Percentiles rank a stretch among this genome's conserved stretches.
Conservation (phyloP, 1,139 yeast genomes). For the Waltiozyma sp. region DNA sequence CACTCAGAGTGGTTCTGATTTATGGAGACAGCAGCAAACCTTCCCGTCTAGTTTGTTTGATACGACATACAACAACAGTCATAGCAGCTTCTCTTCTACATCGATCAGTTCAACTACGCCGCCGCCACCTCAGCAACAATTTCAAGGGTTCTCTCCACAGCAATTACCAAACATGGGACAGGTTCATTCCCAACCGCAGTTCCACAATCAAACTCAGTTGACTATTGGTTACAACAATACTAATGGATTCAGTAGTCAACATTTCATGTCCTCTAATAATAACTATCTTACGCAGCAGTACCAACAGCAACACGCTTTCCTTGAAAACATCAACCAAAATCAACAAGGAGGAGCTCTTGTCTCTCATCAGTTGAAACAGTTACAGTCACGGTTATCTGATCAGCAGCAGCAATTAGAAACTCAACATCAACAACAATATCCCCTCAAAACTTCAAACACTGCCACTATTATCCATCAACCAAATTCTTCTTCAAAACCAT, state of each 20-base stretch:
- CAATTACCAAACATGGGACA: neutral
- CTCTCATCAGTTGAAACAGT: slow-evolving; percentile 14
- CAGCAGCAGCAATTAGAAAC: slow-evolving; percentile 15
- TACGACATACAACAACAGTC: slow-evolving; percentile 3
- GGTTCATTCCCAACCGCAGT: slow-evolving; percentile 3
- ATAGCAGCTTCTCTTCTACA: slow-evolving; percentile 4
- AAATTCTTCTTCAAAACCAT: too few species aligned
- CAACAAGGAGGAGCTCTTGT: slow-evolving; percentile 14
- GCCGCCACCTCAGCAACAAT: slow-evolving; percentile 1
- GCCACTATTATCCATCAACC: too few species aligned
- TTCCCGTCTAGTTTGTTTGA: neutral
- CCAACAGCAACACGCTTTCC: slow-evolving; percentile 4
- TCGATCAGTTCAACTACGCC: slow-evolving; percentile 2
- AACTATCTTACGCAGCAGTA: neutral
- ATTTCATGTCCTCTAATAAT: neutral
- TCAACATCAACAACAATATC: slow-evolving; percentile 7
- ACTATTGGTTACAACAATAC: neutral
- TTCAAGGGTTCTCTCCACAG: neutral
- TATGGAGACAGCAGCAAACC: neutral
- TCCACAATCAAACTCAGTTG: neutral
- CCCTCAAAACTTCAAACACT: too few species aligned
- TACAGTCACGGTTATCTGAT: slow-evolving; percentile 11
- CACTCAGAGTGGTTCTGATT: neutral
- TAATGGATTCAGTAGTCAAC: neutral
- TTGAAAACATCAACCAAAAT: slow-evolving; percentile 9